Conservation (phyloP, 2,329 filamentous ascomycete genomes). For the Colletotrichum incanum region DNA sequence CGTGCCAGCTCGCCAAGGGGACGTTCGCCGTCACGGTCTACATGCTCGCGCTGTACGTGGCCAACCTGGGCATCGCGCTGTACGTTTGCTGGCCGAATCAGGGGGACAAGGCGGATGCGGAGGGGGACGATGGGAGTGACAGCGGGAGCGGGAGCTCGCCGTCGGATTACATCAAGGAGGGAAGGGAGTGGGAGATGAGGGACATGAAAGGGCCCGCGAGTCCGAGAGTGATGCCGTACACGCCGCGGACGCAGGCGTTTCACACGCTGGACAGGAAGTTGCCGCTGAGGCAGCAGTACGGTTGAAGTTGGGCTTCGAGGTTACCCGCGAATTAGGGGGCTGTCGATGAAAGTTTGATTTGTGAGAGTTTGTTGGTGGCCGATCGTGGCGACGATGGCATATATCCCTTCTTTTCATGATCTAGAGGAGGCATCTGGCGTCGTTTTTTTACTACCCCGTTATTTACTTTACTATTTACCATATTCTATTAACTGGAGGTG, state of each 20-base stretch:
- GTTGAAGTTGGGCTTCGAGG: slow-evolving; percentile 2
- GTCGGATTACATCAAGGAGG: slow-evolving; percentile 53
- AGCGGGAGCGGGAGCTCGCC: slow-evolving; percentile 53
- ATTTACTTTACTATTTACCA: neutral
- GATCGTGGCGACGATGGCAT: neutral
- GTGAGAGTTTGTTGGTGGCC: no score
- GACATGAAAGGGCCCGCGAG: slow-evolving; percentile 59
- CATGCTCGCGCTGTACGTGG: slow-evolving; percentile 76
- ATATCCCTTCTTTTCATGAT: slow-evolving; percentile 1
- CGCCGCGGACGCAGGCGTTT: slow-evolving; percentile 78
- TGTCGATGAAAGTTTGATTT: neutral
- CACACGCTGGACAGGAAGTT: slow-evolving; percentile 73
- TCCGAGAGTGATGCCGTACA: slow-evolving; percentile 65
- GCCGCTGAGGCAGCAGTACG: slow-evolving; percentile 61
- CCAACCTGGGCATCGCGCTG: slow-evolving; percentile 72
- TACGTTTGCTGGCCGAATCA: slow-evolving; percentile 73
- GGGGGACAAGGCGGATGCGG: slow-evolving; percentile 64
- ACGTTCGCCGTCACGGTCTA: slow-evolving; percentile 75
- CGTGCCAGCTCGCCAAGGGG: slow-evolving; percentile 79
- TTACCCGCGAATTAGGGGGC: no score
- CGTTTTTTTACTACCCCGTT: neutral
- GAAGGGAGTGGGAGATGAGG: slow-evolving; percentile 72
- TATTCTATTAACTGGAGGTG: neutral
- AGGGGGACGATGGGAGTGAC: slow-evolving; percentile 53
- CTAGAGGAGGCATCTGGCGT: neutral